Evolutionary conservation across 2,329 filamentous ascomycete species (phyloP).

Genomic region (Penicillium sp.): DNA sequence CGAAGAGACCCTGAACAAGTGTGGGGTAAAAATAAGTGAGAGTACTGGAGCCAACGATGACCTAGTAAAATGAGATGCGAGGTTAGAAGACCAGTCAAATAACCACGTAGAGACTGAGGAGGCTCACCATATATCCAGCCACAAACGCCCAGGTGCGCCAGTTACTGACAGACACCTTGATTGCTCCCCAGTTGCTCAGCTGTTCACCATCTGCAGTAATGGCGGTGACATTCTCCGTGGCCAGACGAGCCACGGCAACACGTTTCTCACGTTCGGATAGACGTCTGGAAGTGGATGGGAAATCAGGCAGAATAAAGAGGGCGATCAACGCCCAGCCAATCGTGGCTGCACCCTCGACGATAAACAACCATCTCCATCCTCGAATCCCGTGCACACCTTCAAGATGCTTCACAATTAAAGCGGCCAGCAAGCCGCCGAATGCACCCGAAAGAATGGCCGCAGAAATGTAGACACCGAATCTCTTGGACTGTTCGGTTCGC

Average conservation of each 20-base stretch:
- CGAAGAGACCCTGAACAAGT: conserved; percentile 34
- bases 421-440: conserved; percentile 59
- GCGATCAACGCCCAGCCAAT: conserved; percentile 52
- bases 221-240: conserved; percentile 27
- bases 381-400: conserved; percentile 54
- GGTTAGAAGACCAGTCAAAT: background rate
- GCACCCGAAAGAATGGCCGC: conserved; percentile 63
- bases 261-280: conserved; percentile 41
- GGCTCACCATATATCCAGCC: conserved; percentile 49
- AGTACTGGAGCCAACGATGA: conserved; percentile 47
- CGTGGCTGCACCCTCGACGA: conserved; percentile 53
- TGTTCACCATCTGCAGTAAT: conserved; percentile 23
- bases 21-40: conserved; percentile 43
- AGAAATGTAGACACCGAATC: conserved; percentile 65
- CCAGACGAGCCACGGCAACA: conserved; percentile 35
- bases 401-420: conserved; percentile 55
- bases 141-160: conserved; percentile 51
- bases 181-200: conserved; percentile 28
- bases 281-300: conserved; percentile 54
- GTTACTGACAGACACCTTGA: conserved; percentile 27
- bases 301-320: conserved; percentile 57
- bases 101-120: background rate
- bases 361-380: conserved; percentile 62
- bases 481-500: conserved; percentile 62
- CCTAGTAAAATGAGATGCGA: conserved; percentile 5